Evolutionary conservation across 2,329 filamentous ascomycete species (phyloP), one percentile per base, ranked within the genome.

Genomic region (Aschersonia sp.): DNA sequence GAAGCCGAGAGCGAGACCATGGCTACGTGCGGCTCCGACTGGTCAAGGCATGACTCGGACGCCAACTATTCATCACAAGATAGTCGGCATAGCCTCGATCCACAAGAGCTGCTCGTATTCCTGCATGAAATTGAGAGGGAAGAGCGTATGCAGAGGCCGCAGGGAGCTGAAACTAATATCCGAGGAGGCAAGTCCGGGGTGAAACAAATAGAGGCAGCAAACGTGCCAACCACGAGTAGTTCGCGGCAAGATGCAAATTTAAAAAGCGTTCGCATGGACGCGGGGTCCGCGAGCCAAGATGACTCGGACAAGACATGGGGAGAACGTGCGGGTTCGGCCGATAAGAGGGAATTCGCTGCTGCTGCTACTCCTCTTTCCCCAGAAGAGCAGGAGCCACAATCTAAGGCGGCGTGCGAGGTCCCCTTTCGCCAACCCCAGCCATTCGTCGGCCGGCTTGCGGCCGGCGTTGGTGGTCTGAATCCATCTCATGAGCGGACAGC

Each of bases 381-480:
- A 22, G 22, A 22, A 5, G 11, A 22, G 11, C 10, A 42, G 7
- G 14, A 11, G 40, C 10, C 14, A n/a, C n/a, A n/a, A 43, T 22
- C 22, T 22, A 22, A 22, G 22, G 22, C 22, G 22, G 22, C 8
- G 30, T 40, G 32, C 14, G 49, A 49, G 12, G 11, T 46, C 12
- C 42, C 40, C 14, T 51, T 49, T 11, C 47, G 47, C 33, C 49
- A 45, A 8, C 49, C 49, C 30, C 44, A 46, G 29, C 47, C 30
- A 30, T 66, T 65, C 47, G 49, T 60, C 43, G 63, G 62, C 43
- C 56, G 58, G 41, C 47, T 64, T 42, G 40, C 40, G 9, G 14
- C 40, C 10, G n/a, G 7, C 9, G 9, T 22, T 22, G 22, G 22
- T 22, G 22, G 22, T 22, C 22, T 22, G 22, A 42, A 12, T 9